Evolutionary conservation across 805 yeast species (phyloP).

Genomic region (Zygotorulaspora chibaensis): DNA sequence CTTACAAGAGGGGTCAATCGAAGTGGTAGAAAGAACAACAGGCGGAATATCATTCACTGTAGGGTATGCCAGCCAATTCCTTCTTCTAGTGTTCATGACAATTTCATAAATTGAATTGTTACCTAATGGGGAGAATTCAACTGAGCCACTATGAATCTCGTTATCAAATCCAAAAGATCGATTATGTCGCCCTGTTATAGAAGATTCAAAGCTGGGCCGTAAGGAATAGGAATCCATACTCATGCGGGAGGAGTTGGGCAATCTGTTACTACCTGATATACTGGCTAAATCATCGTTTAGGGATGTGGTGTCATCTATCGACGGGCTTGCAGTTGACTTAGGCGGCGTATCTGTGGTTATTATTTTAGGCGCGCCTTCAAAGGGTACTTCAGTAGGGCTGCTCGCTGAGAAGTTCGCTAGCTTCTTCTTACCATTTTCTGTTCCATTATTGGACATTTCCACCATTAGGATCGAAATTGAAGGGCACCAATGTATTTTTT

Average conservation of each 20-base stretch:
- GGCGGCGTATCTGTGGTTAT: conserved; percentile 5
- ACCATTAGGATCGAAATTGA: not conserved
- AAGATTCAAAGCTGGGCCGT: conserved; percentile 34
- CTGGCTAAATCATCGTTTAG: conserved; percentile 37
- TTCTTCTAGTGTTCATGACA: conserved; percentile 42
- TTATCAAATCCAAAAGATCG: conserved; percentile 22
- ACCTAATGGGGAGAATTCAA: conserved; percentile 35
- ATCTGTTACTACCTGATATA: conserved; percentile 18
- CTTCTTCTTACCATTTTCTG: not conserved
- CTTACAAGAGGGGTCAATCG: conserved; percentile 42
- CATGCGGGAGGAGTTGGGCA: conserved; percentile 17
- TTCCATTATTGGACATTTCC: conserved; percentile 9
- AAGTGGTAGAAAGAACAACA: conserved; percentile 52
- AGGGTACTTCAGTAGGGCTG: conserved; percentile 1
- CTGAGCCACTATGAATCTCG: conserved; percentile 29
- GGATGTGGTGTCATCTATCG: conserved; percentile 21
- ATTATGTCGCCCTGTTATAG: conserved; percentile 21
- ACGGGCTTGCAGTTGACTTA: conserved; percentile 11
- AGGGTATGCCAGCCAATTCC: conserved; percentile 53
- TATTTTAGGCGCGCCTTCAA: conserved; percentile 5
- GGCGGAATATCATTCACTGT: conserved; percentile 82
- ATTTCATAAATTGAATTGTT: conserved; percentile 71
- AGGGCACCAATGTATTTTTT: not conserved
- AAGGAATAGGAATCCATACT: conserved; percentile 25
- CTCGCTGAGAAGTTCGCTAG: not conserved